Base-by-base conservation (phyloP, 768 basidiomycete genomes). In the Mycena indigotica region DNA sequence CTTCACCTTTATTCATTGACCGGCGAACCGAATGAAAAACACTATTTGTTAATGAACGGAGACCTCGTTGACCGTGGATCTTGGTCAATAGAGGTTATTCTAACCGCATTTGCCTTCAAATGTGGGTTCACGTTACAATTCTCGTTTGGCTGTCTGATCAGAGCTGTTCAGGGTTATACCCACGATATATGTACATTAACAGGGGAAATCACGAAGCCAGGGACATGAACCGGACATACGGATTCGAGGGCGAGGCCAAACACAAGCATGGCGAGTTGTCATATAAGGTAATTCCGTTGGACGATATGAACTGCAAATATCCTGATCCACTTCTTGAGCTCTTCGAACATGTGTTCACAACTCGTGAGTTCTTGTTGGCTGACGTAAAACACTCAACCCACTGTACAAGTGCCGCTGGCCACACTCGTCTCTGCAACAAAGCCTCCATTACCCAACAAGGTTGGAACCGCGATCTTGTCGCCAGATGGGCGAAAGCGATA, bases 51-150 rank as follows among this genome's bases (percentile, higher is more conserved):
- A 50, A 94, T 95, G 88, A 94, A 93, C 69, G 92, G 95, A 10
- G 96, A 99, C 77, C 87, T 98, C 46, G 96, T 99, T 32, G 96
- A 99, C 72, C 86, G 96, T 60, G 95, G 95, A n/a, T 92, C 90
- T 25, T 95, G 93, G 92, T 92, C 90, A 12, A 87, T 93, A 55
- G 94, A 95, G 72, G 92, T 98, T 56, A 94, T 95, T 57, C 75
- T 98, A 60, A 87, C 91, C 16, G 88, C 95, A 4, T 93, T 99
- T 68, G 92, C 95, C 12, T 97, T 89, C 74, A 99, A 99, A 80
- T 98, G 92, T 89, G 63, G 67, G 87, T 72, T 50, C 5, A 21
- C 23, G 8, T 16, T 13, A 5, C 24, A 46, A 45, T 15, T n/a
- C 16, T 41, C 40, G 25, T 50, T 28, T 35, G 32, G 4, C 13